Base-by-base conservation (phyloP, 805 yeast genomes). In the Brettanomyces bruxellensis region DNA sequence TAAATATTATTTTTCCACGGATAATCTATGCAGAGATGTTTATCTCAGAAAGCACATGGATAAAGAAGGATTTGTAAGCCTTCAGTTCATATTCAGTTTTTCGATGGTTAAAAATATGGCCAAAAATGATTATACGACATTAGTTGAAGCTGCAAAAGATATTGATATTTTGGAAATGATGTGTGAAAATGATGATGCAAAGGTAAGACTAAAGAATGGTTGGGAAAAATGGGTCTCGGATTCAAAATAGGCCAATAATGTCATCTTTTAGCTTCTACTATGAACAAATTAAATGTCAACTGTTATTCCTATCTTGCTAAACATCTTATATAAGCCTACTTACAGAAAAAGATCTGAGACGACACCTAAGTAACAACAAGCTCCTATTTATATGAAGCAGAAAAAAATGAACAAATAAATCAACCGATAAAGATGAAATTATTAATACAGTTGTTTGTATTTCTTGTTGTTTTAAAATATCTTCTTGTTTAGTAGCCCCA, bases 1-100 rank as follows among this genome's bases (percentile, higher is more conserved):
- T 44, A 87, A 83, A 60, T 91, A 90, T 69, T 91, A 91, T 65
- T 86, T 91, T 65, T 83, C 95, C 28, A 72, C 81, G 47, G 96
- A 87, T 55, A 91, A 91, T 67, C 72, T 91, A 61, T 71, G 82
- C 59, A 85, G 86, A 62, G 99, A 91, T 68, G 65, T 79, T 43
- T 91, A 68, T 64, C 71, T 91, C 64, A 77, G 95, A 62, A 74
- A 76, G 49, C 84, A 84, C 55, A 84, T 90, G 91, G 73, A 79
- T 64, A 51, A 72, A 35, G 72, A 79, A 51, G 96, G 96, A 14
- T 81, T 78, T 72, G 76, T 88, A 43, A 73, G 75, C 30, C 63
- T 86, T 47, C 56, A 63, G 18, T 68, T 79, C 46, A 72, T 87
- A 51, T 76, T 82, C 47, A 68, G 71, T 47, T 88, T 88, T 64